These are phyloP conservation scores for Cercospora berteroae DNA, from an alignment of 2,329 filamentous ascomycete genomes.

Conservation along the genomic window DNA sequence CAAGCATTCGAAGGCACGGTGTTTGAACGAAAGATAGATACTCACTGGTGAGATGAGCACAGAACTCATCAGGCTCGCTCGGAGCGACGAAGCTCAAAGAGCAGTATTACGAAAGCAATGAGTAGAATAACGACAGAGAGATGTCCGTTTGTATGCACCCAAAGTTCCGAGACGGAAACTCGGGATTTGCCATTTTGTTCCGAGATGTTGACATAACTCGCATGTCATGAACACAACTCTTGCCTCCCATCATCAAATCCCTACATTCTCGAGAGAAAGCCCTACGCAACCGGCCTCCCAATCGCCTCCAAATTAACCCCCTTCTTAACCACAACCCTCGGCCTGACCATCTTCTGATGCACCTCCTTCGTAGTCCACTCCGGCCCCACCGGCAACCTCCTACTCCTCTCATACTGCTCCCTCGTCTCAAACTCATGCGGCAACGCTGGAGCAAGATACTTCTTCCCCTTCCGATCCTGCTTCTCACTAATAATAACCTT, in stretches of 20 bases:
- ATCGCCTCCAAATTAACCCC: constrained; percentile 79
- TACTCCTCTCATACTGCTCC: constrained; percentile 84
- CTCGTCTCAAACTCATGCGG: constrained; percentile 87
- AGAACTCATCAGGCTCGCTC: neutral
- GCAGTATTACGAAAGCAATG: neutral
- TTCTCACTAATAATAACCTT: constrained; percentile 93
- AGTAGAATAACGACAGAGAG: neutral
- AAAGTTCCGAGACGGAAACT: too few species aligned
- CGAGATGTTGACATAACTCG: too few species aligned
- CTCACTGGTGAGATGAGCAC: neutral
- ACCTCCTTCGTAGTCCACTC: constrained; percentile 97
- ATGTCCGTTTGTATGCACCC: neutral
- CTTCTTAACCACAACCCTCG: constrained; percentile 84
- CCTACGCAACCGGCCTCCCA: constrained; percentile 66
- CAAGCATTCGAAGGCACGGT: neutral
- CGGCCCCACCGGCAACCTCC: constrained; percentile 82
- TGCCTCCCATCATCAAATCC: neutral
- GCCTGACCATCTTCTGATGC: constrained; percentile 86
- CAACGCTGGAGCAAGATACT: constrained; percentile 78
- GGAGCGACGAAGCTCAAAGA: neutral
- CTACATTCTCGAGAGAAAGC: neutral
- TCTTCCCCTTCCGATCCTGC: constrained; percentile 82
- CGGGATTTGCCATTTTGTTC: too few species aligned
- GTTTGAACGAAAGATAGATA: neutral
- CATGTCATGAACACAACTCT: neutral